Base-by-base conservation (phyloP, 768 basidiomycete species). In the Suillus discolor region DNA sequence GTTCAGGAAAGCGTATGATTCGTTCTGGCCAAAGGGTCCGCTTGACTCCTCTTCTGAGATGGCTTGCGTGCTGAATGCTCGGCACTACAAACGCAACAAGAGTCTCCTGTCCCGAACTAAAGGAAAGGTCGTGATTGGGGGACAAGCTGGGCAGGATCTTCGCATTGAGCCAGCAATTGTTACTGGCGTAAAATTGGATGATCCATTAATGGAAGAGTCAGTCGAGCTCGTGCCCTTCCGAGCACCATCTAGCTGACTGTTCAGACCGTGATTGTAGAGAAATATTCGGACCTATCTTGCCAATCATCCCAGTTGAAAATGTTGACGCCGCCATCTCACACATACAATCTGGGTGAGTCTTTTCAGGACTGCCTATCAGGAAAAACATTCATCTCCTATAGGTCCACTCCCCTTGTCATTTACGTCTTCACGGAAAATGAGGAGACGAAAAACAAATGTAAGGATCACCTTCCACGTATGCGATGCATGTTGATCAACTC, bases 241-340 rank as follows among this genome's bases (percentile, higher is more conserved):
- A 6, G 42, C 28, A 2, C 25, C 28, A 31, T 4, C 60, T 42
- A 23, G 11, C 45, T 47, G 45, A 47, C n/a, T 47, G 12, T 47
- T 47, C n/a, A 53, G 11, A 23, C 45, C n/a, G 45, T 47, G 23
- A 28, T 23, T 11, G 12, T 39, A 89, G 89, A 63, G 90, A 91
- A 72, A 77, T 90, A 15, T 92, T 92, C 65, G 90, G 89, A 0
- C 89, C 90, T 1, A 73, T 91, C 28, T 71, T 91, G 25, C 87
- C 89, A 6, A 79, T 92, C 49, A 70, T 90, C 15, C 78, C 84
- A 0, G 85, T 91, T 2, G 82, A 86, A 25, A 79, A 74, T 63
- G 67, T 87, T 4, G 81, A 85, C 8, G 83, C 83, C 16, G 88
- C 85, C 0, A 80, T 89, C 47, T 78, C 80, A 3, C 83, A 84